Evolutionary conservation across 306 rosid genomes (phyloP).

Genomic region (Prunus kanzakura): DNA sequence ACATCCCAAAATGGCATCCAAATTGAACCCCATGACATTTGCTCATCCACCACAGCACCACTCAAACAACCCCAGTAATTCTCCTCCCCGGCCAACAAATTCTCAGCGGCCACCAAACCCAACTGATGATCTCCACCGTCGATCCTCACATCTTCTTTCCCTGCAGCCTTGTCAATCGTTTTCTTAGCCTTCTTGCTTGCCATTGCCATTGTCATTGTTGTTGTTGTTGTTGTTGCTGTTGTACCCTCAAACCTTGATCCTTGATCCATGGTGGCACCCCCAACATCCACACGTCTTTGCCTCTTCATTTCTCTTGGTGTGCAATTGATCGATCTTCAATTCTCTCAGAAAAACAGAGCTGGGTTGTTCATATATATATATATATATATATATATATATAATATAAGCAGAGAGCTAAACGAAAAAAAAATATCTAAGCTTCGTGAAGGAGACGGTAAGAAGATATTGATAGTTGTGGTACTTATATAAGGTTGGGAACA

Average conservation of each 20-base stretch:
- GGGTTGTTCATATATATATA: not conserved
- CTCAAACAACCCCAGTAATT: constrained; percentile 36
- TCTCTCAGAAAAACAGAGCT: not conserved
- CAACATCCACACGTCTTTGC: constrained; percentile 35
- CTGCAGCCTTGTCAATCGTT: constrained; percentile 19
- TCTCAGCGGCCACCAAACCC: constrained; percentile 18
- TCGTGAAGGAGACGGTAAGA: constrained; percentile 17
- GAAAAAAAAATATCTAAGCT: not conserved
- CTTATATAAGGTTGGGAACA: not conserved
- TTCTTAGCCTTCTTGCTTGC: constrained; percentile 42
- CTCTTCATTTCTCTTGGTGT: constrained; percentile 46
- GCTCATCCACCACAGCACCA: constrained; percentile 45
- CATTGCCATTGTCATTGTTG: constrained; percentile 6
- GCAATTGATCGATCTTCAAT: not conserved
- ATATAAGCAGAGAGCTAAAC: not conserved
- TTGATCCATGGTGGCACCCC: constrained; percentile 4
- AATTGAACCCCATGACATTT: constrained; percentile 69
- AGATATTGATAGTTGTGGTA: not conserved
- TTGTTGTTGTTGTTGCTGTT: not conserved
- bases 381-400: no score
- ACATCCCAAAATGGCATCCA: constrained; percentile 62
- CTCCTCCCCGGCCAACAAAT: constrained; percentile 20
- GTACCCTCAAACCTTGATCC: constrained; percentile 33
- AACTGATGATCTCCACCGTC: constrained; percentile 2
- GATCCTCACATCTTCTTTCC: constrained; percentile 12